These are phyloP conservation scores for Fusarium staphyleae DNA, from an alignment of 2,329 filamentous ascomycete genomes.

Conservation along the genomic window DNA sequence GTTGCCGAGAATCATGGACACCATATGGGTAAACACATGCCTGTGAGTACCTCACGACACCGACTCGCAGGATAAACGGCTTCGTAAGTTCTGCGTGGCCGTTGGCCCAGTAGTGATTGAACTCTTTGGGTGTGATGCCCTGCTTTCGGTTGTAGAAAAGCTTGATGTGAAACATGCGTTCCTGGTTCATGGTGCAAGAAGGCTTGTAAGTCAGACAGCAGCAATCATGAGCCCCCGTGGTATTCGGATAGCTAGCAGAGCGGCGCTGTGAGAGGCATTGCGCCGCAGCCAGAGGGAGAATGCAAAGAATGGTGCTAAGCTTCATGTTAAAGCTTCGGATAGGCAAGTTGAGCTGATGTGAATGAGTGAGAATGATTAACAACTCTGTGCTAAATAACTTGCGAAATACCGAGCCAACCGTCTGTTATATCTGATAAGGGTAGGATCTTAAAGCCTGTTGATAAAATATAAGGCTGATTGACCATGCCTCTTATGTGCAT, in stretches of 20 bases:
- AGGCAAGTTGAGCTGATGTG: no score
- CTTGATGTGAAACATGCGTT: slow-evolving; percentile 20
- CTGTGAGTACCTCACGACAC: not conserved
- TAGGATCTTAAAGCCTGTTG: no score
- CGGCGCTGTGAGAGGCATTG: not conserved
- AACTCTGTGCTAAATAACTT: no score
- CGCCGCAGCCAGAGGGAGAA: not conserved
- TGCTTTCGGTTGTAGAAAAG: not conserved
- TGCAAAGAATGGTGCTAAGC: not conserved
- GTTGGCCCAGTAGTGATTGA: slow-evolving; percentile 1
- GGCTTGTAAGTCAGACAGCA: slow-evolving; percentile 27
- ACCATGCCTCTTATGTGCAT: no score
- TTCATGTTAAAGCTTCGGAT: no score
- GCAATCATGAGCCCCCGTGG: slow-evolving; percentile 6
- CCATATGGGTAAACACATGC: not conserved
- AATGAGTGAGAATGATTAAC: no score
- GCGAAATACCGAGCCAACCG: no score
- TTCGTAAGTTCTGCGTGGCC: not conserved
- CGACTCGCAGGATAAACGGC: not conserved
- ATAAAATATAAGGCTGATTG: no score
- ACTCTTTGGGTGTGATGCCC: not conserved
- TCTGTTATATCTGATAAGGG: no score
- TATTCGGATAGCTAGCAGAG: not conserved
- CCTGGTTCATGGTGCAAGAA: slow-evolving; percentile 27
- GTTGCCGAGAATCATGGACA: no score